Percentiles rank a stretch among this genome's conserved stretches.
phyloP scores from a whole-genome alignment of 1,139 yeast genomes.

The Blastobotrys aristatus region DNA sequence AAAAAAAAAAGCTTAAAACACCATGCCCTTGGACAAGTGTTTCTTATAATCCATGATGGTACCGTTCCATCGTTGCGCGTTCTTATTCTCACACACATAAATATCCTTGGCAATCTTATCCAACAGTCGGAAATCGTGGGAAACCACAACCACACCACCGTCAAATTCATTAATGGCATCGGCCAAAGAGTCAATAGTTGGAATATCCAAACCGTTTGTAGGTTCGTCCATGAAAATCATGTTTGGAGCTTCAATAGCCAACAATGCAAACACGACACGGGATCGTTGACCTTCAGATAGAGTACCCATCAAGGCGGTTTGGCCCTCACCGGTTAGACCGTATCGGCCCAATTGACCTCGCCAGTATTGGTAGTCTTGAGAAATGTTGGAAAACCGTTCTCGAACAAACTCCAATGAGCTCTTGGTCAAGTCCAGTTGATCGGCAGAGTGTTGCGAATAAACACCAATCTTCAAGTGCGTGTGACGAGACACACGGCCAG shows the following conservation, averaged over 20 bases:
- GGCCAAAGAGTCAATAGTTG: conserved; percentile 96
- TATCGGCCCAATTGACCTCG: conserved; percentile 97
- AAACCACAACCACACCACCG: conserved; percentile 98
- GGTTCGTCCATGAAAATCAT: conserved; percentile 96
- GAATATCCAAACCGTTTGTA: conserved; percentile 97
- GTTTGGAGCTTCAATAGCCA: conserved; percentile 94
- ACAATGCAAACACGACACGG: conserved; percentile 93
- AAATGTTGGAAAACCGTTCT: conserved; percentile 79
- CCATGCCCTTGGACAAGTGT: conserved; percentile 79
- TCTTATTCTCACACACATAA: conserved; percentile 89
- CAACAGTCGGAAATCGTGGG: conserved; percentile 97
- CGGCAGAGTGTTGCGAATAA: conserved; percentile 98
- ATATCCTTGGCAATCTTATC: conserved; percentile 98
- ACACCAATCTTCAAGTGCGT: conserved; percentile 98
- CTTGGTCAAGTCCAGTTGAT: conserved; percentile 92
- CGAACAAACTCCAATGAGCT: conserved; percentile 95
- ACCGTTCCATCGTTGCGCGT: conserved; percentile 96
- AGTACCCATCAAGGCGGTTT: conserved; percentile 97
- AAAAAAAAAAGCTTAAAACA: too few relatives aligned
- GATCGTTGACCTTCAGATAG: conserved; percentile 99
- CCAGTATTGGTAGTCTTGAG: conserved; percentile 99
- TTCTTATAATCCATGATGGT: conserved; percentile 86
- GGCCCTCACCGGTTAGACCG: conserved; percentile 98
- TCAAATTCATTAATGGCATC: conserved; percentile 90
- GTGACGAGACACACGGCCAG: conserved; percentile 95